A percentile compares a stretch with the other conserved stretches of the same genome.
Conservation (phyloP, 2,329 filamentous ascomycete genomes). For the Nemania abortiva region DNA sequence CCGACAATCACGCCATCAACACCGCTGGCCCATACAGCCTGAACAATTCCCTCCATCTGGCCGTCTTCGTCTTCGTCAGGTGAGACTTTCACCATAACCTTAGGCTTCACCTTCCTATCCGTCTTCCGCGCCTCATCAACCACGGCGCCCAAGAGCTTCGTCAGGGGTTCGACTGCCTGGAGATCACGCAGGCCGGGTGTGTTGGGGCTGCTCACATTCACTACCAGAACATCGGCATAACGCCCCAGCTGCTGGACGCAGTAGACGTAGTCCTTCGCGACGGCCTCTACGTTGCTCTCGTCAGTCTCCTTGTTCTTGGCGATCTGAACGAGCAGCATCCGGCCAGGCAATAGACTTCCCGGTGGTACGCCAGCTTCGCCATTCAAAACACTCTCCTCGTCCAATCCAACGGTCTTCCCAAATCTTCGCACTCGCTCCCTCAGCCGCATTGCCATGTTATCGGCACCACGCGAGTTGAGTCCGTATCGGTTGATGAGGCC, state of each 20-base stretch:
- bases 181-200: conserved; percentile 90
- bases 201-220: conserved; percentile 97
- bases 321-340: conserved; percentile 88
- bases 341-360: conserved; percentile 81
- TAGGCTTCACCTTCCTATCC: conserved; percentile 77
- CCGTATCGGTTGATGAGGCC: conserved; percentile 96
- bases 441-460: conserved; percentile 83
- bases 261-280: conserved; percentile 86
- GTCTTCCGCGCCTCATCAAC: conserved; percentile 80
- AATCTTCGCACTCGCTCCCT: conserved; percentile 82
- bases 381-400: conserved; percentile 79
- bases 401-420: conserved; percentile 76
- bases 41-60: conserved; percentile 88
- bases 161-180: conserved; percentile 86
- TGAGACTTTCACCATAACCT: conserved; percentile 97
- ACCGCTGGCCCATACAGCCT: conserved; percentile 83
- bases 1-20: conserved; percentile 97
- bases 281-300: conserved; percentile 84
- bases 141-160: conserved; percentile 82
- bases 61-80: conserved; percentile 90
- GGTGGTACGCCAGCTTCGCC: conserved; percentile 83
- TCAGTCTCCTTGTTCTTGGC: conserved; percentile 97
- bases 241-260: conserved; percentile 85
- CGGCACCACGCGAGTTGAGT: conserved; percentile 90
- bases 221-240: conserved; percentile 96